A percentile compares a stretch with the other conserved stretches of the same genome.
Conservation (phyloP, 257 asterid genomes). For the Nicotiana sylvestris region DNA sequence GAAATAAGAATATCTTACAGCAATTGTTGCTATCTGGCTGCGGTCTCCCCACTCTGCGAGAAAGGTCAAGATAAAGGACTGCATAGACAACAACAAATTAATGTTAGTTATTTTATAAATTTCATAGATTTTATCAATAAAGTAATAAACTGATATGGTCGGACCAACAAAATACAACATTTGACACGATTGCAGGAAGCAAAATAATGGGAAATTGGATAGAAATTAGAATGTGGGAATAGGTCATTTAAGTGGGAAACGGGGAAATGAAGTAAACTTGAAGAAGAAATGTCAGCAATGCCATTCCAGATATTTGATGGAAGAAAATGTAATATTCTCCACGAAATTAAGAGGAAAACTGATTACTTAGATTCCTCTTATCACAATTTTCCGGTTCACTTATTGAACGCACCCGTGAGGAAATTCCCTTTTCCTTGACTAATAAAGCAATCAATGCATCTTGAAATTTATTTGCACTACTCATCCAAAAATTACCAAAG, state of each 20-base stretch:
- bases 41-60: constrained; percentile 99
- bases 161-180: background rate
- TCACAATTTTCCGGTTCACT: background rate
- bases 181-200: background rate
- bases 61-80: constrained; percentile 91
- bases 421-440: background rate
- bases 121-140: background rate
- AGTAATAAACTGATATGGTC: background rate
- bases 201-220: background rate
- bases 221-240: background rate
- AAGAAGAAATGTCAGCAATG: background rate
- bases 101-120: background rate
- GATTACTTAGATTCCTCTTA: background rate
- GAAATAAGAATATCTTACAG: constrained; percentile 53
- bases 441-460: background rate
- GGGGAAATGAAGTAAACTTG: background rate
- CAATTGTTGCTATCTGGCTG: constrained; percentile 97
- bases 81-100: constrained; percentile 21
- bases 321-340: background rate
- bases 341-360: background rate
- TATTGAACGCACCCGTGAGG: background rate
- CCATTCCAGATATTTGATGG: background rate
- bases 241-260: background rate
- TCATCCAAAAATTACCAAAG: background rate
- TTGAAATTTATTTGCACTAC: background rate